phyloP scores from a whole-genome alignment of 495 filamentous ascomycete species.

The Cudoniella acicularis region DNA sequence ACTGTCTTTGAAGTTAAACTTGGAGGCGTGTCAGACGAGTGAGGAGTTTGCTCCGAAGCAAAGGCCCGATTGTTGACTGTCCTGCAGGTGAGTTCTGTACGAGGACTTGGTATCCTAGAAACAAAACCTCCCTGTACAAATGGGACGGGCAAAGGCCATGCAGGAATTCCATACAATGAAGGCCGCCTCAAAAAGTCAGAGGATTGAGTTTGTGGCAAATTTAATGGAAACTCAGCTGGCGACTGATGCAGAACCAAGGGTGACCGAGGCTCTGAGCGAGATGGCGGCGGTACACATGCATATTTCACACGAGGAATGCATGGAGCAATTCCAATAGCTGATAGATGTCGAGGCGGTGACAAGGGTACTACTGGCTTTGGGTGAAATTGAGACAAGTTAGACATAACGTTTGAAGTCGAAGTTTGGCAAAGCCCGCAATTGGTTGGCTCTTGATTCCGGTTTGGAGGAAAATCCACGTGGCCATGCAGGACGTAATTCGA shows the following conservation, averaged over 20 bases:
- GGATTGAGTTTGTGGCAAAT: neutral
- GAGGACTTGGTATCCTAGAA: neutral
- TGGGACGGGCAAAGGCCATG: constrained; percentile 8
- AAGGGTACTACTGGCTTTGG: no score
- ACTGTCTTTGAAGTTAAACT: neutral
- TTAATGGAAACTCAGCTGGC: neutral
- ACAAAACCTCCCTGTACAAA: neutral
- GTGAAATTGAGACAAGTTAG: neutral
- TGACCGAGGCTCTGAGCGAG: neutral
- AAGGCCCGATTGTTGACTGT: neutral
- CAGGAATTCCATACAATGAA: constrained; percentile 22
- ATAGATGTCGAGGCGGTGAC: no score
- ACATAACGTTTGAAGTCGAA: neutral
- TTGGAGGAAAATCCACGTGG: neutral
- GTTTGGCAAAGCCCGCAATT: neutral
- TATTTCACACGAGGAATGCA: no score
- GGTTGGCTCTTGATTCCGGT: neutral
- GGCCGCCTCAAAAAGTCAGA: constrained; percentile 20
- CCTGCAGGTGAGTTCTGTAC: neutral
- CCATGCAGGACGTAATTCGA: no score
- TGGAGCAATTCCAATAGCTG: no score
- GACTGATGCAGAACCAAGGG: neutral
- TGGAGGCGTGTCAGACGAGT: neutral
- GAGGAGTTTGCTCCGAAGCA: no score
- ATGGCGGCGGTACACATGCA: no score